These are phyloP conservation scores for Ophiocordyceps unilateralis DNA, from an alignment of 2,329 filamentous ascomycete genomes.

Conservation along the genomic window DNA sequence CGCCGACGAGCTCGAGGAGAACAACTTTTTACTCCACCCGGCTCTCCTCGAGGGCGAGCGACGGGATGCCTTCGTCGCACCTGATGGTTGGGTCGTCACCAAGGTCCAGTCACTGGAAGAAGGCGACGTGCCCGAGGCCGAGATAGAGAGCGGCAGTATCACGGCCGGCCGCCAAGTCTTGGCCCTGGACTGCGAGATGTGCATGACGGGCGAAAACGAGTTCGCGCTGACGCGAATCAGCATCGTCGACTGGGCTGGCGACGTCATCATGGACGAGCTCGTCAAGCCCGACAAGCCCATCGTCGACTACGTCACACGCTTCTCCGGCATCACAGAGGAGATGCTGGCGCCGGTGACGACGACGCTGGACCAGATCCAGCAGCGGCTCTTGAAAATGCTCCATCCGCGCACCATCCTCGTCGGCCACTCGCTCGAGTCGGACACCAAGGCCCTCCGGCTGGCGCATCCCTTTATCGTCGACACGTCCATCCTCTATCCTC, in stretches of 20 bases:
- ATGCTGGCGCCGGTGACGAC: constrained; percentile 75
- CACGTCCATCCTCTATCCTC: constrained; percentile 77
- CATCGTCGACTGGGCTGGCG: constrained; percentile 70
- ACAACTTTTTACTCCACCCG: constrained; percentile 74
- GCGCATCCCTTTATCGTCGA: constrained; percentile 90
- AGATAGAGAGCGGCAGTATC: constrained; percentile 66
- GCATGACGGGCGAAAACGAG: constrained; percentile 62
- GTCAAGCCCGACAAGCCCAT: constrained; percentile 85
- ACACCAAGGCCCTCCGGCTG: constrained; percentile 68
- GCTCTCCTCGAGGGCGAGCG: constrained; percentile 47
- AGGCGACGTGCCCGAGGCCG: constrained; percentile 46
- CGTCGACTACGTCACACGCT: constrained; percentile 78
- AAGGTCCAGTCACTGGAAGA: constrained; percentile 48
- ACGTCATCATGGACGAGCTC: constrained; percentile 69
- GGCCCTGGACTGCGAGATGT: constrained; percentile 95
- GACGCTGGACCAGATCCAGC: constrained; percentile 66
- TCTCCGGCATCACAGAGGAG: constrained; percentile 78
- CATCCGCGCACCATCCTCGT: constrained; percentile 57
- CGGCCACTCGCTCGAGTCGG: constrained; percentile 68
- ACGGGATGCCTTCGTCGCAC: constrained; percentile 32
- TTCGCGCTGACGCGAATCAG: constrained; percentile 82
- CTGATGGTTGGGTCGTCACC: constrained; percentile 72
- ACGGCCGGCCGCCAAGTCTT: constrained; percentile 66
- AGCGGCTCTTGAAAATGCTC: constrained; percentile 54
- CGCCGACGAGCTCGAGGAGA: constrained; percentile 58